phyloP scores from a whole-genome alignment of 1,139 yeast genomes.

The Saccharomyces hybrid region DNA sequence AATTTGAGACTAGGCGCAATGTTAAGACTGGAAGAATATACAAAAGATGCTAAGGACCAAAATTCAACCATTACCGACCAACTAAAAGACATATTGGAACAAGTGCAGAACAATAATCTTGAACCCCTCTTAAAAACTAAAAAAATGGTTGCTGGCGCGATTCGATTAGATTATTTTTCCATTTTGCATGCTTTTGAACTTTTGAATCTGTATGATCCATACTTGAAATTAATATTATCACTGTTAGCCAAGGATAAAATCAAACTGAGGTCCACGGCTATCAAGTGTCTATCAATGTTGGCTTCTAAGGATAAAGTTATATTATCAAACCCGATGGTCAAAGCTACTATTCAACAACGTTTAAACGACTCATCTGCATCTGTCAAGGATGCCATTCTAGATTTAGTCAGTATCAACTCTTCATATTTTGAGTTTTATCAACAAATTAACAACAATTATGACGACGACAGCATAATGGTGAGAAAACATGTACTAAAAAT shows the following conservation, averaged over 20 bases:
- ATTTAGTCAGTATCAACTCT: constrained; percentile 41
- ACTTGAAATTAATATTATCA: constrained; percentile 42
- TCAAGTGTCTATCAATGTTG: constrained; percentile 46
- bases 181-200: constrained; percentile 32
- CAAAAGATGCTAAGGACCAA: constrained; percentile 11
- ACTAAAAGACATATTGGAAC: background rate
- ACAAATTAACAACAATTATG: constrained; percentile 36
- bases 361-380: constrained; percentile 57
- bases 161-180: constrained; percentile 17
- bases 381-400: constrained; percentile 70
- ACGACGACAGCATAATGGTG: constrained; percentile 58
- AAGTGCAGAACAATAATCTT: background rate
- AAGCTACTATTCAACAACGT: constrained; percentile 43
- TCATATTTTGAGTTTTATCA: constrained; percentile 47
- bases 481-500: constrained; percentile 54
- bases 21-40: constrained; percentile 11
- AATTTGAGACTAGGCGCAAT: constrained; percentile 13
- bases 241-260: constrained; percentile 36
- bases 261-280: constrained; percentile 57
- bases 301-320: constrained; percentile 46
- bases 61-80: constrained; percentile 2
- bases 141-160: constrained; percentile 1
- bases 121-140: background rate
- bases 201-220: constrained; percentile 42
- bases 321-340: constrained; percentile 43